These are phyloP conservation scores for Neurospora intermedia DNA, from an alignment of 495 filamentous ascomycete genomes.

Conservation along the genomic window DNA sequence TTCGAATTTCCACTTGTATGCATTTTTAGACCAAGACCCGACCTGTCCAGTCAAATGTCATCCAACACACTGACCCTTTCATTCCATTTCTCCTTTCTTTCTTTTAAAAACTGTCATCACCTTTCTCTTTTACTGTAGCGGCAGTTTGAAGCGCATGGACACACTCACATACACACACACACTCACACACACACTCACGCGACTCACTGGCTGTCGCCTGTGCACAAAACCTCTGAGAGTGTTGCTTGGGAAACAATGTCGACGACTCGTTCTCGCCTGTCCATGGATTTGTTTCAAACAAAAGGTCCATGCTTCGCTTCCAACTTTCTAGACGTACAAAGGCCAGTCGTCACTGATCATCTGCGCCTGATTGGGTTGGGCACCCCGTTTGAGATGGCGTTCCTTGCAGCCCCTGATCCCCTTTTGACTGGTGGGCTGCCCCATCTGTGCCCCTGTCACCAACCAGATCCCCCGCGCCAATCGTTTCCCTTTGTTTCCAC, in stretches of 20 bases:
- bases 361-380: background rate
- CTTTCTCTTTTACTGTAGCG: background rate
- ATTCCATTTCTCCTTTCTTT: too few species aligned
- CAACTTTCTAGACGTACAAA: background rate
- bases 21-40: too few species aligned
- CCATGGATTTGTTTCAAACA: background rate
- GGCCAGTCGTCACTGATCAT: background rate
- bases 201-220: background rate
- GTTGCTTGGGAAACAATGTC: background rate
- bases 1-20: too few species aligned
- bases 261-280: background rate
- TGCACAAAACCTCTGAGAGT: too few species aligned
- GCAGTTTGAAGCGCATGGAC: background rate
- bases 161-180: background rate
- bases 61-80: too few species aligned
- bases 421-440: background rate
- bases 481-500: background rate
- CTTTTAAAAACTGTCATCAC: too few species aligned
- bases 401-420: background rate
- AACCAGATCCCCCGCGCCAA: background rate
- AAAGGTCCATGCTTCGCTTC: background rate
- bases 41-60: too few species aligned
- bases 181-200: too few species aligned
- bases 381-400: background rate
- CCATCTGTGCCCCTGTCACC: background rate